Conservation (phyloP, 208 protist species). For the Leishmania aethiopica region DNA sequence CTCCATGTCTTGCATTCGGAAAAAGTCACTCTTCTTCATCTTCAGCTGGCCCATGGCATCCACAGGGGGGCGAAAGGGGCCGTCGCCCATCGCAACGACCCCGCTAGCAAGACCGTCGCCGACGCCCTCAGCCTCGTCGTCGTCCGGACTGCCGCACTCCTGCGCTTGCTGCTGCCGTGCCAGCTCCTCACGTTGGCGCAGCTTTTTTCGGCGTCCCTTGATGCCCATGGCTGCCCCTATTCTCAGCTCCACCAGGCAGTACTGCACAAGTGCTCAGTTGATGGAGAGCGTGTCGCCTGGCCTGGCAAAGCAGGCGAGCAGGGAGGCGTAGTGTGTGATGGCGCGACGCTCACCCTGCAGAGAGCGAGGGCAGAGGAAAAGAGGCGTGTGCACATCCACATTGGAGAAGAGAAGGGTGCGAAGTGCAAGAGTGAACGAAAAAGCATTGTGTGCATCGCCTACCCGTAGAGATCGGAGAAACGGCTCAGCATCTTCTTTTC, state of each 20-base stretch:
- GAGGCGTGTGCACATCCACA: background rate
- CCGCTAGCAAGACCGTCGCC: constrained; percentile 12
- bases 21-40: constrained; percentile 89
- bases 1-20: constrained; percentile 79
- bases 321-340: background rate
- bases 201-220: constrained; percentile 75
- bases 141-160: constrained; percentile 6
- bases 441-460: background rate
- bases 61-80: constrained; percentile 52
- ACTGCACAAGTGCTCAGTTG: background rate
- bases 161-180: constrained; percentile 25
- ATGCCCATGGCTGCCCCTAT: constrained; percentile 65
- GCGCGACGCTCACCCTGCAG: background rate
- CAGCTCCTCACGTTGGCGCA: constrained; percentile 57
- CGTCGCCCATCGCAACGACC: constrained; percentile 38
- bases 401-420: background rate
- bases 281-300: background rate
- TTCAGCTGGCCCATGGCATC: constrained; percentile 51
- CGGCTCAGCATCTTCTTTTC: no score
- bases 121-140: constrained; percentile 4
- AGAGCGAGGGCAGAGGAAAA: background rate
- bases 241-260: background rate
- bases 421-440: background rate
- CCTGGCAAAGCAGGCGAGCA: background rate
- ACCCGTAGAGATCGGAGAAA: no score